Evolutionary conservation across 805 yeast genomes (phyloP).

Genomic region (Kazachstania psychrophila): DNA sequence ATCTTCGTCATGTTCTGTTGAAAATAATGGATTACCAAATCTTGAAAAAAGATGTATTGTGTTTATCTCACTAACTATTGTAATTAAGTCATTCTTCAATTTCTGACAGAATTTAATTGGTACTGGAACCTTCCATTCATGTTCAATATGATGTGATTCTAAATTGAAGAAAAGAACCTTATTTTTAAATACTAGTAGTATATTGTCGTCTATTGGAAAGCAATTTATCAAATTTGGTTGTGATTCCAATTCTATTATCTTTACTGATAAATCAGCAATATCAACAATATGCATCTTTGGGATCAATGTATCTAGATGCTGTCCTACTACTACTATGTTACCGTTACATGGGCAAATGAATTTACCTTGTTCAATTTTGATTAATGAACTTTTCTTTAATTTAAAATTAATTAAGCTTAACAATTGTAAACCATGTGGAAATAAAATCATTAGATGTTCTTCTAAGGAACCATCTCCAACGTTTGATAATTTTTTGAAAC

Average conservation of each 20-base stretch:
- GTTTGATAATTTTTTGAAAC: constrained; percentile 15
- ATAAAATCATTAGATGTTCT: constrained; percentile 21
- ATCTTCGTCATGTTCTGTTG: constrained; percentile 15
- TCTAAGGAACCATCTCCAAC: constrained; percentile 13
- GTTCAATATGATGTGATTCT: constrained; percentile 7
- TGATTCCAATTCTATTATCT: constrained; percentile 7
- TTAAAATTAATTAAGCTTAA: constrained; percentile 22
- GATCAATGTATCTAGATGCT: constrained; percentile 3
- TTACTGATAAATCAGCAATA: constrained; percentile 12
- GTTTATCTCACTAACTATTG: constrained; percentile 19
- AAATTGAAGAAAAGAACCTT: constrained; percentile 16
- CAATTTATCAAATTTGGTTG: constrained; percentile 7
- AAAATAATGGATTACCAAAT: constrained; percentile 23
- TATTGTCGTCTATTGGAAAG: constrained; percentile 8
- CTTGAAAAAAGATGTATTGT: constrained; percentile 17
- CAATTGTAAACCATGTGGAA: constrained; percentile 25
- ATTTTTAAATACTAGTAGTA: constrained; percentile 14
- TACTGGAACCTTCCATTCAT: constrained; percentile 8
- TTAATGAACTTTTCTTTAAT: constrained; percentile 17
- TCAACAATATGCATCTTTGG: constrained; percentile 7
- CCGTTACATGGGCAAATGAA: constrained; percentile 13
- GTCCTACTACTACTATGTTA: constrained; percentile 16
- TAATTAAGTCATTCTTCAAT: constrained; percentile 13
- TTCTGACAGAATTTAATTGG: constrained; percentile 16
- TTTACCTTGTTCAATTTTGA: constrained; percentile 16